Percentiles rank a stretch among this genome's conserved stretches.
phyloP scores from a whole-genome alignment of 176 grass and related monocot genomes.

The Rhynchospora pubera region DNA sequence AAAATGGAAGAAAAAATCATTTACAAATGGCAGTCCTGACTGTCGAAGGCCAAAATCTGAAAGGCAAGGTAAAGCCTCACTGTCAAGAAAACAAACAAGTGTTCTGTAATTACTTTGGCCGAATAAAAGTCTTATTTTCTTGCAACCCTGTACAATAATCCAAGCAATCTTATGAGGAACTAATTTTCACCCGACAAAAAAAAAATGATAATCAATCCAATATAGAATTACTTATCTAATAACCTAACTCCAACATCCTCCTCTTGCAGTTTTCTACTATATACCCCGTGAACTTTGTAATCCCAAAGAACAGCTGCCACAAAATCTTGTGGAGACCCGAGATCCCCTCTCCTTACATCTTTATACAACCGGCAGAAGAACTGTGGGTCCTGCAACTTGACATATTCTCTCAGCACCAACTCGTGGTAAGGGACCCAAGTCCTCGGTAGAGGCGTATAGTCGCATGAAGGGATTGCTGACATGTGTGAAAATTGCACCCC shows the following conservation, averaged over 20 bases:
- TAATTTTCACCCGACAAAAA: neutral
- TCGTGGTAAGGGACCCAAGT: slow-evolving; percentile 84
- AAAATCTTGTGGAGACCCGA: slow-evolving; percentile 69
- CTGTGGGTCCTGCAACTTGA: slow-evolving; percentile 87
- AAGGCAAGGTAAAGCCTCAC: neutral
- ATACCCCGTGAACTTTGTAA: slow-evolving; percentile 79
- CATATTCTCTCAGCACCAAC: slow-evolving; percentile 66
- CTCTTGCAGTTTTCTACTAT: slow-evolving; percentile 36
- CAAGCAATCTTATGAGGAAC: neutral
- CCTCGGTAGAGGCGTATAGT: slow-evolving; percentile 84
- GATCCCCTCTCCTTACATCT: slow-evolving; percentile 52
- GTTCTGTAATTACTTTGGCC: neutral
- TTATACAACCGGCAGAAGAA: slow-evolving; percentile 80
- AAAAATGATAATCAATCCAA: neutral
- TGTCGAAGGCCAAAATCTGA: neutral
- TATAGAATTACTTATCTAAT: slow-evolving; percentile 40
- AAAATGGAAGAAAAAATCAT: neutral
- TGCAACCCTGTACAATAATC: neutral
- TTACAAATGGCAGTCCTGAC: neutral
- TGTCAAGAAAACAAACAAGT: neutral
- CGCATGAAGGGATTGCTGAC: slow-evolving; percentile 78
- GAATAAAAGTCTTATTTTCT: neutral
- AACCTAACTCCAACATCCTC: slow-evolving; percentile 25
- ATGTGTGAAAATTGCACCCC: slow-evolving; percentile 87
- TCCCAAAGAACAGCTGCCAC: slow-evolving; percentile 72